Conservation (phyloP, 129 eudicot genomes). For the Erigeron canadensis region DNA sequence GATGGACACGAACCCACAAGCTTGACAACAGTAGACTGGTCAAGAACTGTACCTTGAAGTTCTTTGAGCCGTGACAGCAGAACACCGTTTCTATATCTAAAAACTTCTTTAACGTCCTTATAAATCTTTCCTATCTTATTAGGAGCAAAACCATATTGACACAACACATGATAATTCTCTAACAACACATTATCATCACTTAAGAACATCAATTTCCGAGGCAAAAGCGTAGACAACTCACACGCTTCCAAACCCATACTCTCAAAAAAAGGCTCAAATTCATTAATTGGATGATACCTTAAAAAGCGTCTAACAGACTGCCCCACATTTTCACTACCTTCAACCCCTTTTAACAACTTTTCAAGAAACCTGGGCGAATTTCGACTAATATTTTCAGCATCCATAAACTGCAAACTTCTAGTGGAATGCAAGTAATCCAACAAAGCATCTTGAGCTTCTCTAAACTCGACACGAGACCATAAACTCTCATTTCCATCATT, state of each 20-base stretch:
- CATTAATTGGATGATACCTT: conserved; percentile 84
- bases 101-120: conserved; percentile 57
- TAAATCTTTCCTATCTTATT: conserved; percentile 69
- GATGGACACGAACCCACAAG: conserved; percentile 58
- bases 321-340: conserved; percentile 29
- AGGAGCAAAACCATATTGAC: conserved; percentile 63
- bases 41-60: conserved; percentile 45
- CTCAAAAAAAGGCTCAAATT: conserved; percentile 91
- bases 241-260: conserved; percentile 77
- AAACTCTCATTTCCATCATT: conserved; percentile 1
- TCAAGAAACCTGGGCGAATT: conserved; percentile 64
- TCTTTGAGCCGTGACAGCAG: conserved; percentile 51
- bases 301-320: conserved; percentile 53
- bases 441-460: conserved; percentile 77
- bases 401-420: conserved; percentile 65
- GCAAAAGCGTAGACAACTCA: conserved; percentile 51
- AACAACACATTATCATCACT: conserved; percentile 61
- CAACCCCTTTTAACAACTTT: conserved; percentile 46
- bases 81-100: conserved; percentile 46
- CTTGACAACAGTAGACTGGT: conserved; percentile 42
- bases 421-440: conserved; percentile 78
- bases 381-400: conserved; percentile 75
- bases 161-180: conserved; percentile 66
- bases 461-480: conserved; percentile 28
- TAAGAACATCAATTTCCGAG: conserved; percentile 55